Conservation (phyloP, 345 rosid species). For the Gossypium raimondii region DNA sequence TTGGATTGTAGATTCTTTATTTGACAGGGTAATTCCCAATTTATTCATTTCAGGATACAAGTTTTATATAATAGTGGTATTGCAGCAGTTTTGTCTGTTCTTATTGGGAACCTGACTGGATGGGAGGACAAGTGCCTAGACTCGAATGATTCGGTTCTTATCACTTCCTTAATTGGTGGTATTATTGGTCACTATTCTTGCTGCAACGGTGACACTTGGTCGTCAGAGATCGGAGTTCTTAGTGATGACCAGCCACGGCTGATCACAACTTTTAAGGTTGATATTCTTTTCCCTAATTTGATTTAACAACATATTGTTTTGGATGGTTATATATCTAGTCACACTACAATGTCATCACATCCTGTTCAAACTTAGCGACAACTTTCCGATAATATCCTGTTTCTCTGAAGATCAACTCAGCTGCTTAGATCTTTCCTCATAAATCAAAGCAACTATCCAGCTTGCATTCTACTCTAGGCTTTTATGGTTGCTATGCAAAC, state of each 20-base stretch:
- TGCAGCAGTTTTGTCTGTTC: slow-evolving; percentile 53
- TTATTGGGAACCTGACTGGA: slow-evolving; percentile 48
- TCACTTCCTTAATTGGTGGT: slow-evolving; percentile 77
- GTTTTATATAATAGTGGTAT: slow-evolving; percentile 76
- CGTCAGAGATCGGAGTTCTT: slow-evolving; percentile 96
- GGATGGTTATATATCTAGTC: neutral
- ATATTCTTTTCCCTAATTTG: slow-evolving; percentile 9
- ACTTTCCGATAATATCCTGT: neutral
- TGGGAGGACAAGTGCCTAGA: slow-evolving; percentile 78
- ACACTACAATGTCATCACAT: neutral
- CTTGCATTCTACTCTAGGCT: neutral
- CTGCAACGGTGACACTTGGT: slow-evolving; percentile 97
- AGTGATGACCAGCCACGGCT: slow-evolving; percentile 83
- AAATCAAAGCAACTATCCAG: neutral
- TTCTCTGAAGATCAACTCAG: neutral
- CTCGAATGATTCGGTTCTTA: slow-evolving; percentile 40
- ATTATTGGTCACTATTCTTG: slow-evolving; percentile 87
- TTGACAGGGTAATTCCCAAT: slow-evolving; percentile 17
- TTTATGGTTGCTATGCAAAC: neutral
- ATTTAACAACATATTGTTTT: neutral
- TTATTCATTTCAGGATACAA: slow-evolving; percentile 64
- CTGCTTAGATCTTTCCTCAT: neutral
- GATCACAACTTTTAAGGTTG: slow-evolving; percentile 88
- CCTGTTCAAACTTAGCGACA: neutral
- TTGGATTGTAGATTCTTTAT: neutral